Evolutionary conservation across 495 filamentous ascomycete genomes (phyloP), one percentile per base, ranked within the genome.

Genomic region (Oidiodendron maius): DNA sequence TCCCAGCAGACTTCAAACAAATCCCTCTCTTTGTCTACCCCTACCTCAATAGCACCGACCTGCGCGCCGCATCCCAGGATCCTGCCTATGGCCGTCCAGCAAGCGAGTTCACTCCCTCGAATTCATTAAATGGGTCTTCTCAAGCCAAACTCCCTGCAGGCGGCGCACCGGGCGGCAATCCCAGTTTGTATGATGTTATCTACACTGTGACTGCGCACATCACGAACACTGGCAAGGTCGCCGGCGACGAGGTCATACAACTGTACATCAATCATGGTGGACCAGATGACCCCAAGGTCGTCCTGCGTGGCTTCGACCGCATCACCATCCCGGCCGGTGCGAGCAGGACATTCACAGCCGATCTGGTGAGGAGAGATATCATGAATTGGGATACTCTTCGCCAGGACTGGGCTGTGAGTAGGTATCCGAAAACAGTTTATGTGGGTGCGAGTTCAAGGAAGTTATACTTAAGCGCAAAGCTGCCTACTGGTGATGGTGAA

Each of bases 361-460:
- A 82, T 22, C 62, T 98, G 46, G 86, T 77, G 25, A 76, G 93
- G 25, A 81, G 90, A 45, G 93, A 98, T 60, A 44, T 98, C 44
- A 89, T 85, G 53, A 93, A 90, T 61, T 98, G 91, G 93, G 88
- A 96, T 55, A 70, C 78, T n/a, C 73, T 59, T 12, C 56, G 65
- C 15, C 89, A 96, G 74, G 85, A 96, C 70, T 98, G 93, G 93
- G 79, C 83, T 40, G 74, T 97, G 36, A 76, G 75, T n/a, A 58
- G 69, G 17, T 71, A 77, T 44, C 61, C 76, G 40, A 95, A 94
- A 80, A 91, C 74, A 53, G 81, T 87, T 18, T 85, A 77, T 55
- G 86, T 95, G 64, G 59, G 59, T 9, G 22, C 46, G 2, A 59
- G 56, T 28, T 57, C 52, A n/a, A 55, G 53, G 36, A 59, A 55